Conservation (phyloP, 768 basidiomycete species). For the Chalciporus piperatus region DNA sequence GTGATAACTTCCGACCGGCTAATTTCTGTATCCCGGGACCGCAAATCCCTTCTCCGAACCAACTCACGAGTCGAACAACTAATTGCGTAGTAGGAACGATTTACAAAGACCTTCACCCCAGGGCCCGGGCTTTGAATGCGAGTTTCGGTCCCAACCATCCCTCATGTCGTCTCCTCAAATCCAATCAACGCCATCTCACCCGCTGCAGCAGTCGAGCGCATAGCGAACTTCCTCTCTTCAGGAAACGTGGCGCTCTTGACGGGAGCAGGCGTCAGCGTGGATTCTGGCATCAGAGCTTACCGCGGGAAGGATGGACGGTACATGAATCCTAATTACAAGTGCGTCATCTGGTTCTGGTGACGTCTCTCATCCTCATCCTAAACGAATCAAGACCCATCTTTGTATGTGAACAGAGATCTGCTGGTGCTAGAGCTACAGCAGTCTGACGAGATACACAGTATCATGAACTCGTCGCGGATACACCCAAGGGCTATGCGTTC, state of each 20-base stretch:
- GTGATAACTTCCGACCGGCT: slow-evolving; percentile 1
- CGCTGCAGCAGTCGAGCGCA: slow-evolving; percentile 55
- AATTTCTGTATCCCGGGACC: no score
- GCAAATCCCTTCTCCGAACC: neutral
- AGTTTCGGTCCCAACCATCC: slow-evolving; percentile 73
- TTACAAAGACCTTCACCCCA: neutral
- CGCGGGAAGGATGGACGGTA: slow-evolving; percentile 82
- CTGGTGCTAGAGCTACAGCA: neutral
- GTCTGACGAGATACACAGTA: slow-evolving; percentile 44
- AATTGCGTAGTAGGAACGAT: no score
- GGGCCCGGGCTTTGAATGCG: slow-evolving; percentile 50
- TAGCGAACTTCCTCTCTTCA: slow-evolving; percentile 60
- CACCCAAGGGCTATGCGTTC: slow-evolving; percentile 64
- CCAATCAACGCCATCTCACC: slow-evolving; percentile 39
- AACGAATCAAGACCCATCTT: slow-evolving; percentile 52
- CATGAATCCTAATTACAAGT: slow-evolving; percentile 91
- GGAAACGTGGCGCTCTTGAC: slow-evolving; percentile 79
- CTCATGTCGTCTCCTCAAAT: slow-evolving; percentile 46
- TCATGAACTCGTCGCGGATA: slow-evolving; percentile 76
- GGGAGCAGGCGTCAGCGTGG: slow-evolving; percentile 93
- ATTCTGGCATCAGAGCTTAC: slow-evolving; percentile 95
- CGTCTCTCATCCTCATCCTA: slow-evolving; percentile 1
- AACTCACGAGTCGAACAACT: no score
- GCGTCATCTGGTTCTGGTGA: slow-evolving; percentile 15
- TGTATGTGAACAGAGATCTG: slow-evolving; percentile 23